Evolutionary conservation across 2,329 filamentous ascomycete genomes (phyloP), one percentile per base, ranked within the genome.

Genomic region (Aspergillus eucalypticola): DNA sequence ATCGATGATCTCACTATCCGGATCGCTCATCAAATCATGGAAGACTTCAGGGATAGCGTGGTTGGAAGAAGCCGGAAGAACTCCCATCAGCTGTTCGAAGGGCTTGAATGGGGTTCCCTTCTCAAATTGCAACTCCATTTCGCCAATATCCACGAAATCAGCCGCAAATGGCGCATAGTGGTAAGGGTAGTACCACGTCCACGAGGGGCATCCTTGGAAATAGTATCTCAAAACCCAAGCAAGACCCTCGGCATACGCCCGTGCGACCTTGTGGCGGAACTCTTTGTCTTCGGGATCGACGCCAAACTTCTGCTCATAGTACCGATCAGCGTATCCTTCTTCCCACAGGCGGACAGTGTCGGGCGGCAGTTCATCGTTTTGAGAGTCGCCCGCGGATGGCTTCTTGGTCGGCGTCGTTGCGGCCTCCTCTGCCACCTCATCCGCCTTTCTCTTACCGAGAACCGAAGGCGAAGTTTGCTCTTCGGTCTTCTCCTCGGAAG

Each of bases 131-230:
- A 96, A 86, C 32, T 90, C 83, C 82, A 96, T 87, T 67, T 92
- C 88, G 55, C 83, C 86, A 49, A 99, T 83, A 58, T 93, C 88
- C 60, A 90, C 88, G 75, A 99, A 99, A 75, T 99, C 95, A 55
- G 92, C 90, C 2, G 95, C 95, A 73, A 99, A 99, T 3, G 96
- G 95, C 1, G 95, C 96, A 73, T 99, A 99, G 74, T 99, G 95
- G 72, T 98, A 96, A 0, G 95, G 95, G 72, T 97, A 99, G 75
- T 95, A 99, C 95, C 95, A 99, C 55, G 94, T 96, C 95, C 96
- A 99, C 0, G 92, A 97, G 21, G 95, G 92, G 70, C 95, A 99
- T 25, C 95, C 95, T 76, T 99, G 95, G 76, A 97, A 96, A 75
- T 99, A 99, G 78, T 99, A 99, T 38, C 93, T 83, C 54, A 99